phyloP scores from a whole-genome alignment of 164 flowering plant species.

The Aristolochia fimbriata region DNA sequence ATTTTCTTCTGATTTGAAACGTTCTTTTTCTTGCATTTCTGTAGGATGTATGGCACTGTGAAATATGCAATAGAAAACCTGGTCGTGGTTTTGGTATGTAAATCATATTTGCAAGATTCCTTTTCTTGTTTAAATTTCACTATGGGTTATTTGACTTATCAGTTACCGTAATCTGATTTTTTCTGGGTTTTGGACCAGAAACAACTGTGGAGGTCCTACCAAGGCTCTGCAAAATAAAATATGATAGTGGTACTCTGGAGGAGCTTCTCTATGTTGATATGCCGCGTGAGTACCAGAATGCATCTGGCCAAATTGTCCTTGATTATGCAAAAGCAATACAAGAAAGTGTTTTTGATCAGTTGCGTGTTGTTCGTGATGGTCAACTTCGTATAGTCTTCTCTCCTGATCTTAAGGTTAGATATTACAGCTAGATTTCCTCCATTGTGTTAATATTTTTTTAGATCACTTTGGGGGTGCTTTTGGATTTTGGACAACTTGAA shows the following conservation, averaged over 20 bases:
- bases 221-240: slow-evolving; percentile 93
- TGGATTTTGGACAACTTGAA: no score
- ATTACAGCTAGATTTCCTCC: neutral
- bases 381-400: slow-evolving; percentile 94
- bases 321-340: slow-evolving; percentile 99
- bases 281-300: slow-evolving; percentile 87
- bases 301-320: slow-evolving; percentile 89
- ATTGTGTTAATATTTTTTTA: no score
- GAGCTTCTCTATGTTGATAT: slow-evolving; percentile 97
- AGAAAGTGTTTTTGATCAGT: slow-evolving; percentile 97
- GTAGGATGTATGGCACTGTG: slow-evolving; percentile 99
- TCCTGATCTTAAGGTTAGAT: slow-evolving; percentile 74
- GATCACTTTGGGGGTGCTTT: no score
- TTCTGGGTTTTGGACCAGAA: slow-evolving; percentile 33
- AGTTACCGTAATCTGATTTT: neutral
- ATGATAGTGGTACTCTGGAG: slow-evolving; percentile 97
- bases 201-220: slow-evolving; percentile 97
- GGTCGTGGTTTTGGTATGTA: slow-evolving; percentile 98
- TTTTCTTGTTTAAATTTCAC: neutral
- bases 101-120: neutral
- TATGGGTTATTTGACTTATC: no score
- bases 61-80: slow-evolving; percentile 94
- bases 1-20: no score
- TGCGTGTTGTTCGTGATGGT: slow-evolving; percentile 99
- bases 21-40: slow-evolving; percentile 6